Base-by-base conservation (phyloP, 768 basidiomycete species). In the Clavulina sp. region DNA sequence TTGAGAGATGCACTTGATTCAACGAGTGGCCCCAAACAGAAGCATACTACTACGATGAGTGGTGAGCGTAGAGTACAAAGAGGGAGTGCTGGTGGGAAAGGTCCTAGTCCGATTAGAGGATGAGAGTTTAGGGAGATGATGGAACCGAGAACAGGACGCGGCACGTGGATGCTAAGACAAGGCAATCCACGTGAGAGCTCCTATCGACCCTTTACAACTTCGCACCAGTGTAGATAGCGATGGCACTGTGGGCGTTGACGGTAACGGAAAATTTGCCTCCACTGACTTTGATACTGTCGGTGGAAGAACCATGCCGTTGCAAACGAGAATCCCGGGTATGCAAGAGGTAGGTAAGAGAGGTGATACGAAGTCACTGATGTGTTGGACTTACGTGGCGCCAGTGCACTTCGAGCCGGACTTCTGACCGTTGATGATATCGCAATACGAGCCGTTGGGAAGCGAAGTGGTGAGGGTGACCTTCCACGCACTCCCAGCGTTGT, bases 401-500 rank as follows among this genome's bases (percentile, higher is more conserved):
- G 72, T 69, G 60, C 81, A 83, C 1, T 57, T 50, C 1, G 71
- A 72, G 1, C 53, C 56, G 0, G 61, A 61, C 28, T 61, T 66
- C 30, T 57, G 60, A 6, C 79, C 79, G 47, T 68, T 71, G 31
- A 80, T 66, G 19, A 81, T 75, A 60, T 84, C 76, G 62, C 81
- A 82, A 57, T 81, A 82, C 3, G 63, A 61, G 0, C 78, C 80
- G 23, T 63, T 70, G 0, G 79, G 70, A 5, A 82, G 63, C 0
- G 73, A 71, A 0, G 80, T 81, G 18, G 63, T 60, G 60, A 82
- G 81, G 0, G 72, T 73, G 0, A 70, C 50, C 5, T 55, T 73
- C 80, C 81, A 82, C 0, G 63, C 57, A 3, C 66, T 65, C 53
- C 78, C 75, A 3, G 63, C 71, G 54, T 81, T 81, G 60, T 82